These are phyloP conservation scores for Vitis amurensis DNA, from an alignment of 164 flowering plant species.

Conservation along the genomic window DNA sequence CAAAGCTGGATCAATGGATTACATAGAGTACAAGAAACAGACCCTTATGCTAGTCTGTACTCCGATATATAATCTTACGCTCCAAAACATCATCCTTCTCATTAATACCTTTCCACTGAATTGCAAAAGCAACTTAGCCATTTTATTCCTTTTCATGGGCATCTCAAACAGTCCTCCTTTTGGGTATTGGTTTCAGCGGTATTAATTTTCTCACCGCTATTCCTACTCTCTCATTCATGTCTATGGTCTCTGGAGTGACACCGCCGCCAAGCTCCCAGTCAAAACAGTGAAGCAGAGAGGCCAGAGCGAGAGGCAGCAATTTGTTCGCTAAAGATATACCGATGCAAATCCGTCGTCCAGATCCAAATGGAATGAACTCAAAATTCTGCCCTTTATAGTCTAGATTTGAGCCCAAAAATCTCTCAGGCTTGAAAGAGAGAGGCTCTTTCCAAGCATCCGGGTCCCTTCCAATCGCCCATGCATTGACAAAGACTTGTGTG, in stretches of 20 bases:
- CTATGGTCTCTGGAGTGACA: constrained; percentile 9
- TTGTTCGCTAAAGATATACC: constrained; percentile 19
- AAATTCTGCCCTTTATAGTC: constrained; percentile 22
- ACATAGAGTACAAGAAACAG: too few species aligned
- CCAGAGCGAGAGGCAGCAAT: constrained; percentile 13
- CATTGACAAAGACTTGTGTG: constrained; percentile 25
- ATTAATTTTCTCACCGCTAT: constrained; percentile 12
- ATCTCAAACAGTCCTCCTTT: background rate
- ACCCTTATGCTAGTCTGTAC: too few species aligned
- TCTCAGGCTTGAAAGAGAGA: constrained; percentile 21
- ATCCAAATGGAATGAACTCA: constrained; percentile 30
- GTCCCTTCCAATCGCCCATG: constrained; percentile 19
- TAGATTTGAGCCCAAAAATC: constrained; percentile 24
- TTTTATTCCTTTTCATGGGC: background rate
- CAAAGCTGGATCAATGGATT: too few species aligned
- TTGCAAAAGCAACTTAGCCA: background rate
- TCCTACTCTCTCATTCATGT: constrained; percentile 22
- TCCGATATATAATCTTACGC: too few species aligned
- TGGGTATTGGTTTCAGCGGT: constrained; percentile 15
- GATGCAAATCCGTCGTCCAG: constrained; percentile 24
- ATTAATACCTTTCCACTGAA: too few species aligned
- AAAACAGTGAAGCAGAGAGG: constrained; percentile 18
- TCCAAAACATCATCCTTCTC: too few species aligned
- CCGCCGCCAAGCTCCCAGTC: constrained; percentile 15
- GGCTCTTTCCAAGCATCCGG: constrained; percentile 20